These are phyloP conservation scores for Ramalina peruviana DNA, from an alignment of 495 filamentous ascomycete genomes.

Conservation along the genomic window DNA sequence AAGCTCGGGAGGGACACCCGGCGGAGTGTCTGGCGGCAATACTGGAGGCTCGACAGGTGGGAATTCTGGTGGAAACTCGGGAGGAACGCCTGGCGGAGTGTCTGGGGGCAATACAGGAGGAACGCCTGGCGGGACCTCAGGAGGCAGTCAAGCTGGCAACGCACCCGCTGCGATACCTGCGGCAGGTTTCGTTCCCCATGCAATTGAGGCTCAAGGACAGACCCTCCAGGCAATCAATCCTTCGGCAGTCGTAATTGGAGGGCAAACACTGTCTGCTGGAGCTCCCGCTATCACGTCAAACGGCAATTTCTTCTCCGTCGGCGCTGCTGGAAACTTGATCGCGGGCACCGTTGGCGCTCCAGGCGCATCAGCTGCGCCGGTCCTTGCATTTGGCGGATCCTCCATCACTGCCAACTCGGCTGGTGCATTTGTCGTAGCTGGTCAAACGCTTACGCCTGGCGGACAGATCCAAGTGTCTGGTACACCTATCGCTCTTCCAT, in stretches of 20 bases:
- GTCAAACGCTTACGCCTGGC: conserved; percentile 1
- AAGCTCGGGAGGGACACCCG: not conserved
- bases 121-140: not conserved
- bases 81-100: not conserved
- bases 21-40: not conserved
- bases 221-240: not conserved
- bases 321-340: conserved; percentile 1
- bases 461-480: conserved; percentile 1
- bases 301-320: conserved; percentile 7
- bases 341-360: conserved; percentile 3
- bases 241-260: not conserved
- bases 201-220: not conserved
- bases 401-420: not conserved
- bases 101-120: not conserved
- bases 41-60: too few relatives aligned
- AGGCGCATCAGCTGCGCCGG: not conserved
- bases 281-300: not conserved
- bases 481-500: not conserved
- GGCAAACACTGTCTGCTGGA: not conserved
- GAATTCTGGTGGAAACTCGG: too few relatives aligned
- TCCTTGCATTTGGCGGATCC: not conserved
- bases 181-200: not conserved
- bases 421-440: conserved; percentile 1
- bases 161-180: not conserved
- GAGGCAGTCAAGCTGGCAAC: not conserved